Evolutionary conservation across 2,329 filamentous ascomycete genomes (phyloP).

Genomic region (Xylaria arbuscula): DNA sequence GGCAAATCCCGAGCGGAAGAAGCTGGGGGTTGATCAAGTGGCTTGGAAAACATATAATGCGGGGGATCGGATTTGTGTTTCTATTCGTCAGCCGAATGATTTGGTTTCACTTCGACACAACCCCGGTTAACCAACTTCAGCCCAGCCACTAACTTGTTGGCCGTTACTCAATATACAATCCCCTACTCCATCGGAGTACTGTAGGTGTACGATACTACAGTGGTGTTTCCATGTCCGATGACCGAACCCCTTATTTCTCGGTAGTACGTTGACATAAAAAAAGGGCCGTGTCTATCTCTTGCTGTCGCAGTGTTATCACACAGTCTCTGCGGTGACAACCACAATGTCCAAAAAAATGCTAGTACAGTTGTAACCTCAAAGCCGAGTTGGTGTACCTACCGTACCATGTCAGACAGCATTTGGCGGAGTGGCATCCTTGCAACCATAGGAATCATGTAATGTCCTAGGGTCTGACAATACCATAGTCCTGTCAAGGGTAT

Average conservation of each 20-base stretch:
- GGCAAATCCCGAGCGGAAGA: neutral
- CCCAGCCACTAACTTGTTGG: conserved; percentile 1
- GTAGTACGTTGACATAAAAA: neutral
- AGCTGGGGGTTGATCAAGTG: conserved; percentile 7
- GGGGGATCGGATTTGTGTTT: conserved; percentile 27
- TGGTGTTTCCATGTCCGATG: neutral
- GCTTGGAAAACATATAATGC: conserved; percentile 32
- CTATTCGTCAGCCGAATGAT: conserved; percentile 28
- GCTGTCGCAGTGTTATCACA: neutral
- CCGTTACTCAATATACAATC: conserved; percentile 8
- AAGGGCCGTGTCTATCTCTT: neutral
- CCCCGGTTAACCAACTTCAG: conserved; percentile 1
- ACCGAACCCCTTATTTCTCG: conserved; percentile 4
- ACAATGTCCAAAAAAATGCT: neutral
- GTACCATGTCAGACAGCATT: neutral
- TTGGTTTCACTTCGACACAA: conserved; percentile 1
- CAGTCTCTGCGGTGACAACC: neutral
- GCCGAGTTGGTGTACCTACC: neutral
- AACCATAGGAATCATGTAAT: conserved; percentile 1
- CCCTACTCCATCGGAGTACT: neutral
- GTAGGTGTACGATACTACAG: neutral
- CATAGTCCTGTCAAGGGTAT: conserved; percentile 17
- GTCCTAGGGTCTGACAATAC: neutral
- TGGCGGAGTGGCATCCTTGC: conserved; percentile 22
- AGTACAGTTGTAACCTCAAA: neutral